A percentile compares a stretch with the other conserved stretches of the same genome.
Evolutionary conservation across 2,329 filamentous ascomycete genomes (phyloP).

Genomic region (Fusarium irregulare): DNA sequence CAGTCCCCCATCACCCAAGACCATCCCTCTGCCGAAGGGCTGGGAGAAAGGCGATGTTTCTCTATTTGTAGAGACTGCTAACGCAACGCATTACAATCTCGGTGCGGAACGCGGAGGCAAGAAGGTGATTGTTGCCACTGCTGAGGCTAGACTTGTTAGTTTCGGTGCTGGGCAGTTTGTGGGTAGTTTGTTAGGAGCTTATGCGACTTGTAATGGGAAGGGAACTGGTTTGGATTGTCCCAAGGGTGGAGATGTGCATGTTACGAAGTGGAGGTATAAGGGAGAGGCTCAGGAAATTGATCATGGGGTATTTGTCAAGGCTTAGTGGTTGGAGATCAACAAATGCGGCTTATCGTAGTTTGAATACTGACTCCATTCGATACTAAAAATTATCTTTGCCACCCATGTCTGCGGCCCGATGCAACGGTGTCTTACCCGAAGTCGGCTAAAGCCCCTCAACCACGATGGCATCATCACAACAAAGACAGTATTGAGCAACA

Average conservation of each 20-base stretch:
- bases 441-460: background rate
- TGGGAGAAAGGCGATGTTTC: slow-evolving; percentile 13
- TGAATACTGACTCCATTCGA: background rate
- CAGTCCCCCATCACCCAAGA: background rate
- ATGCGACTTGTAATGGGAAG: slow-evolving; percentile 30
- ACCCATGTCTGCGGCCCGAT: background rate
- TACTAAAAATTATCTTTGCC: background rate
- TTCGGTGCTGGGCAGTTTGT: slow-evolving; percentile 18
- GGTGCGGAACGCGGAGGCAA: background rate
- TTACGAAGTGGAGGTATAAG: slow-evolving; percentile 25
- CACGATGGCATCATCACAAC: background rate
- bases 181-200: slow-evolving; percentile 25
- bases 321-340: background rate
- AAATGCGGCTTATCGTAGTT: rapidly evolving
- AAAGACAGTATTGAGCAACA: background rate
- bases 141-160: slow-evolving; percentile 22
- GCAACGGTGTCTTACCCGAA: background rate
- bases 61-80: slow-evolving; percentile 10
- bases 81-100: slow-evolving; percentile 25
- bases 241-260: slow-evolving; percentile 6
- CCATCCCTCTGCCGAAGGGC: slow-evolving; percentile 9
- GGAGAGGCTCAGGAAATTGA: slow-evolving; percentile 21
- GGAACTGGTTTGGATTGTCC: slow-evolving; percentile 18
- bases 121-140: slow-evolving; percentile 1
- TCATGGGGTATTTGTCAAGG: background rate